Base-by-base conservation (phyloP, 2,329 filamentous ascomycete genomes). In the Grosmannia serpens region DNA sequence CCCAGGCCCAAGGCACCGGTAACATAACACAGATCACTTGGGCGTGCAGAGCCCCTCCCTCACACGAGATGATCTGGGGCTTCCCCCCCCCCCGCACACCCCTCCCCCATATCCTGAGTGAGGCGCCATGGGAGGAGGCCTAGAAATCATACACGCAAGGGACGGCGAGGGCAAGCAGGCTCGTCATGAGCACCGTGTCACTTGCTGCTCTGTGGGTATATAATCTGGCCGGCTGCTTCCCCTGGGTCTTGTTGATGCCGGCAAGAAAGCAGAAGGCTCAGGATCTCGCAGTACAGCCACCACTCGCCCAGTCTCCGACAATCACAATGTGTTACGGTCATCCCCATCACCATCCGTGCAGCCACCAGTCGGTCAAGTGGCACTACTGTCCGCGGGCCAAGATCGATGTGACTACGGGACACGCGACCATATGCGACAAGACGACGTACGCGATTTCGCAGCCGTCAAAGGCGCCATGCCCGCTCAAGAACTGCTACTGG, bases 361-460 rank as follows among this genome's bases (percentile, higher is more conserved):
- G 73, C 27, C 79, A 82, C 66, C 77, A 75, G n/a, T 81, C 78
- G 53, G 73, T 81, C 62, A 75, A 74, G 61, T 82, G 78, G 77
- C 72, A 78, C 64, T 80, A 81, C 67, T 82, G 79, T 64, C 75
- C 77, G 24, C 70, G 72, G 55, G 74, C 73, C 55, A 64, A 71
- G 60, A 75, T 81, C 59, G 77, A 82, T 65, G 67, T 78, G 35
- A 67, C 71, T 41, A 80, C 77, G 0, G 76, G 78, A 22, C 75
- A 76, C 60, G 74, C 77, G 65, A 74, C 73, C 41, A 74, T 77
- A 38, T 82, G 79, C 66, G 67, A 67, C 58, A 77, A 78, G 58
- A 72, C 73, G 38, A 75, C 73, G 9, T 79, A 80, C 63, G 75
- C 74, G 8, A 68, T 70, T 1, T 71, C 73, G 2, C 77, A 79